Evolutionary conservation across 345 rosid genomes (phyloP).

Genomic region (rapeseed (Brassica napus)): DNA sequence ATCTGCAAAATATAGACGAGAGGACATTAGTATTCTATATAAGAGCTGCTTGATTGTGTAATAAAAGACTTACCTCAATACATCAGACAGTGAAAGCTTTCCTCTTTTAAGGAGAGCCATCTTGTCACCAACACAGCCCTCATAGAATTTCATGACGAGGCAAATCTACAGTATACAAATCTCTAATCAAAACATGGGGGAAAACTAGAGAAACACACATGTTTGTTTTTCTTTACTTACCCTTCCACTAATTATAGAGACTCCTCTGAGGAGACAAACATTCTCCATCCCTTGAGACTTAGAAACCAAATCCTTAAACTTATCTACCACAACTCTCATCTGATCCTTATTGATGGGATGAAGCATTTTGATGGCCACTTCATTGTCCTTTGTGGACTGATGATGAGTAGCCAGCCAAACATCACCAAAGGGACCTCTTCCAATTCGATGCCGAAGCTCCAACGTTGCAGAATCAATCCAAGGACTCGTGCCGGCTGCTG

Average conservation of each 20-base stretch:
- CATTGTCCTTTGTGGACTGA: constrained; percentile 63
- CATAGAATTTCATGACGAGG: constrained; percentile 82
- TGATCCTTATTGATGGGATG: constrained; percentile 67
- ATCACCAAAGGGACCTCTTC: constrained; percentile 95
- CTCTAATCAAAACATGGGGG: background rate
- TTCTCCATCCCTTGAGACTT: constrained; percentile 52
- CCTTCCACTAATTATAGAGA: constrained; percentile 73
- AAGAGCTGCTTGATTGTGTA: background rate
- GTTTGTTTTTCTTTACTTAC: constrained; percentile 39
- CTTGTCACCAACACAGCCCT: constrained; percentile 84
- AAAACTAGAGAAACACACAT: constrained; percentile 2
- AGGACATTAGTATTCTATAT: background rate
- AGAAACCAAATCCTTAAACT: constrained; percentile 58
- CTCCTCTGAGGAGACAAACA: constrained; percentile 65
- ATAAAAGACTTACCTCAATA: constrained; percentile 57
- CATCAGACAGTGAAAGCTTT: constrained; percentile 62
- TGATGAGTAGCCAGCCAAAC: constrained; percentile 92
- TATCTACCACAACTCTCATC: constrained; percentile 51
- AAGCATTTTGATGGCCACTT: constrained; percentile 86
- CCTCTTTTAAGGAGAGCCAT: constrained; percentile 84
- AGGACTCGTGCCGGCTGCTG: constrained; percentile 48
- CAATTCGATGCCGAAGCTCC: constrained; percentile 86
- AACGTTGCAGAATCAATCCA: constrained; percentile 72
- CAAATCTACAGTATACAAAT: constrained; percentile 51
- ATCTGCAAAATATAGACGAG: constrained; percentile 49